Evolutionary conservation across 306 rosid genomes (phyloP), one percentile per base, ranked within the genome.

Genomic region (Sicyos edulis): DNA sequence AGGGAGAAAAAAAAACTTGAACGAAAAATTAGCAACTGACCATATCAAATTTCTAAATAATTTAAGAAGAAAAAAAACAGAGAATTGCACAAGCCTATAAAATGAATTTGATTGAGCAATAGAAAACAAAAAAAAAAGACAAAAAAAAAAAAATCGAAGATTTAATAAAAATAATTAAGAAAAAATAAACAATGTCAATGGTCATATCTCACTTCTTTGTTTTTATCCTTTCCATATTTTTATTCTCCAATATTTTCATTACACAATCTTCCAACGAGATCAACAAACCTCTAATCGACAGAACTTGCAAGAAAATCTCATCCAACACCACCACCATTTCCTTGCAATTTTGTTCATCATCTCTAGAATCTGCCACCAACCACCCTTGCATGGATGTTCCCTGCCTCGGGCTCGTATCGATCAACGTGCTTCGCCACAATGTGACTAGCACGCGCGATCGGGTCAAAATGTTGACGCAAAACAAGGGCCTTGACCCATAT

Each of bases 381-480:
- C 54, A 42, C 65, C 17, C 4, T 8, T 21, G 61, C 42, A 29
- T 72, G 20, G 68, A 65, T 54, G 57, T 66, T 54, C 78, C 52
- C 7, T 19, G 65, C 54, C 78, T 75, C 29, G 78, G 73, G 16
- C 66, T 75, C 14, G 16, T 53, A 11, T 70, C 78, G 54, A 55
- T 75, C 66, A 65, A 26, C 42, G 54, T 75, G n/a, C 26, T 71
- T 20, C 68, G 15, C n/a, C 22, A n/a, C 5, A 67, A 56, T 45
- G 68, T 71, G 19, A 55, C 68, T 17, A 5, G 20, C 51, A 68
- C 79, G 1, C 29, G 52, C 14, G 4, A 20, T 10, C 42, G 2
- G 19, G 10, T 76, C 17, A 5, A 19, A 79, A 68, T 74, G 77
- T 68, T 86, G 3, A 42, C 82, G 50, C 78, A 47, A 21, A 32